Percentiles rank a stretch among this genome's conserved stretches.
These are phyloP conservation scores for Vanrija sp. DNA, from an alignment of 1,284 basidiomycete species.

Conservation along the genomic window DNA sequence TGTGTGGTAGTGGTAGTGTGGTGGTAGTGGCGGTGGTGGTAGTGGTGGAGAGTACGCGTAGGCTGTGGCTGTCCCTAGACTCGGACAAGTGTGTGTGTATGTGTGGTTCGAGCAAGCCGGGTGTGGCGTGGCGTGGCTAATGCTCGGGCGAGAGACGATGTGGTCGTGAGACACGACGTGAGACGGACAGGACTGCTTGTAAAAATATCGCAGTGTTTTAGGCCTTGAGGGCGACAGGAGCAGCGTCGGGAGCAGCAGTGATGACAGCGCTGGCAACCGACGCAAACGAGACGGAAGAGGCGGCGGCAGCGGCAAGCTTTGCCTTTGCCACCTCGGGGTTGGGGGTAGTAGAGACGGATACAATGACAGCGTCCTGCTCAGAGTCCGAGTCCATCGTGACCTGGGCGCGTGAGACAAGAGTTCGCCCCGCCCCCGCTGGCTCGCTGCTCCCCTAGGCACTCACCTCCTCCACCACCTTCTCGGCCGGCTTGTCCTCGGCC, in stretches of 20 bases:
- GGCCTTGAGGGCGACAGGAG: conserved; percentile 41
- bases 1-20: too few relatives aligned
- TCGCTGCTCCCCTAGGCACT: conserved; percentile 3
- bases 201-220: conserved; percentile 15
- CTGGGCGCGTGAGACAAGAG: conserved; percentile 8
- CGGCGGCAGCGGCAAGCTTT: conserved; percentile 5
- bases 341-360: conserved; percentile 38
- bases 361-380: conserved; percentile 47
- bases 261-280: conserved; percentile 27
- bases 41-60: background rate
- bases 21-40: too few relatives aligned
- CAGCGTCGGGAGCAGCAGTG: conserved; percentile 13
- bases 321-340: conserved; percentile 15
- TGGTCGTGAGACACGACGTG: background rate
- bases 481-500: conserved; percentile 16
- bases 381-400: conserved; percentile 45
- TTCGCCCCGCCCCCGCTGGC: too few relatives aligned
- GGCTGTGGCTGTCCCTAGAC: background rate
- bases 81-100: background rate
- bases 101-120: background rate
- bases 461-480: conserved; percentile 11
- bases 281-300: conserved; percentile 38
- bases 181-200: background rate
- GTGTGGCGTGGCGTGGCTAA: background rate
- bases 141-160: background rate